Evolutionary conservation across 352 stramenopile genomes (phyloP).

Genomic region (Bremia lactucae): DNA sequence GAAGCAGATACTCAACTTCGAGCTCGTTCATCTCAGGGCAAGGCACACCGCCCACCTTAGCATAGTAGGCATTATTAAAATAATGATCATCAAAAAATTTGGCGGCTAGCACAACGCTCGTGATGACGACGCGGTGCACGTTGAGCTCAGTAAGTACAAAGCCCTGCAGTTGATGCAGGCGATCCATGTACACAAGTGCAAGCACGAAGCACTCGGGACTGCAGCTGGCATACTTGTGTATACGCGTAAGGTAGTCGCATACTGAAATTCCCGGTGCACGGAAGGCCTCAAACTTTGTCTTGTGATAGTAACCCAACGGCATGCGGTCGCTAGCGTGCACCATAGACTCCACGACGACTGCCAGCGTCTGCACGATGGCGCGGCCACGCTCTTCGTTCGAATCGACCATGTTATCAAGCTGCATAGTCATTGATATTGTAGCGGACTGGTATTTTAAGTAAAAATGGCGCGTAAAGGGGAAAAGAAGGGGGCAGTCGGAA

Average conservation of each 20-base stretch:
- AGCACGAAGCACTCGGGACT: constrained; percentile 98
- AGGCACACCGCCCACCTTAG: constrained; percentile 90
- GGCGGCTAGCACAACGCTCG: constrained; percentile 92
- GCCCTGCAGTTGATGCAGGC: constrained; percentile 93
- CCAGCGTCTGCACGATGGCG: constrained; percentile 72
- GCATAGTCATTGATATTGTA: constrained; percentile 13
- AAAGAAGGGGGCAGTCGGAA: background rate
- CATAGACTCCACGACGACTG: constrained; percentile 71
- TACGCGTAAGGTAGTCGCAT: constrained; percentile 79
- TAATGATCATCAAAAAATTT: constrained; percentile 99
- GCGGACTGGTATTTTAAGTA: background rate
- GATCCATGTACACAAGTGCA: constrained; percentile 98
- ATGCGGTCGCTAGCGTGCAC: constrained; percentile 53
- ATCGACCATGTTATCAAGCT: constrained; percentile 32
- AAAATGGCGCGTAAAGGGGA: background rate
- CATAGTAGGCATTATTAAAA: constrained; percentile 99
- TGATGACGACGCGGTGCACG: constrained; percentile 97
- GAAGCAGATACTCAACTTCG: constrained; percentile 95
- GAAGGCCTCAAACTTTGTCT: constrained; percentile 82
- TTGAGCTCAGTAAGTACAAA: constrained; percentile 96
- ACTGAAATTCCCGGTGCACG: constrained; percentile 73
- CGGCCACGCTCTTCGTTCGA: constrained; percentile 64
- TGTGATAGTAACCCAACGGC: constrained; percentile 40
- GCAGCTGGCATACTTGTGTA: constrained; percentile 97
- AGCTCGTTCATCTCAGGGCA: constrained; percentile 95